Conservation (phyloP, 1,284 basidiomycete species). For the Rhodotorula sp. region DNA sequence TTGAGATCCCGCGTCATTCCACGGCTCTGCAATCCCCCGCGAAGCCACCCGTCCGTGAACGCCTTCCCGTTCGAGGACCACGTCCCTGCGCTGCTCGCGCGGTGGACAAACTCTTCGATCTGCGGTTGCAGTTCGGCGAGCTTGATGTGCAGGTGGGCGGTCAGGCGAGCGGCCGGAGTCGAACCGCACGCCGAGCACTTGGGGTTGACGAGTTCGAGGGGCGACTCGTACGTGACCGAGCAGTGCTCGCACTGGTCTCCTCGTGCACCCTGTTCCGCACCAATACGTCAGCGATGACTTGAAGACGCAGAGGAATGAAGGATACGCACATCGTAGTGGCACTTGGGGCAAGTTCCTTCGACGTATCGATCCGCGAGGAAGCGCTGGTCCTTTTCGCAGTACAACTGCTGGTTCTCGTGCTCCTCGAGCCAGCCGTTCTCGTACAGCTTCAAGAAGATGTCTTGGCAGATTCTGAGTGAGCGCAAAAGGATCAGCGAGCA, state of each 20-base stretch:
- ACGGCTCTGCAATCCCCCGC: conserved; percentile 79
- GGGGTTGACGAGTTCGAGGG: conserved; percentile 91
- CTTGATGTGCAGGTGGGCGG: conserved; percentile 92
- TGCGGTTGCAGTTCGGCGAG: conserved; percentile 79
- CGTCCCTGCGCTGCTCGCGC: conserved; percentile 72
- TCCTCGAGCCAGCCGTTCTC: conserved; percentile 73
- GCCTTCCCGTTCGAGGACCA: conserved; percentile 92
- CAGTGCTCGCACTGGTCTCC: conserved; percentile 99
- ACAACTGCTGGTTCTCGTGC: conserved; percentile 85
- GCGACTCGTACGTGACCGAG: conserved; percentile 80
- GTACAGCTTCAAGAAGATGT: conserved; percentile 77
- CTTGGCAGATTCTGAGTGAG: conserved; percentile 72
- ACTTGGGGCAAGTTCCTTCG: conserved; percentile 89
- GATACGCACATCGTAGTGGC: conserved; percentile 67
- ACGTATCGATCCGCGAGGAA: conserved; percentile 95
- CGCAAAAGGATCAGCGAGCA: background rate
- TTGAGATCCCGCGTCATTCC: conserved; percentile 91
- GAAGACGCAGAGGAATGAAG: background rate
- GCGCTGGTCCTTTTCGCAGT: conserved; percentile 84
- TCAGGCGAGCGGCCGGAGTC: conserved; percentile 60
- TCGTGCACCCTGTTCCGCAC: conserved; percentile 74
- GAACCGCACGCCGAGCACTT: conserved; percentile 83
- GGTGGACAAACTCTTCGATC: conserved; percentile 84
- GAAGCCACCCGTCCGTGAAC: conserved; percentile 86
- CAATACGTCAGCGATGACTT: background rate